Base-by-base conservation (phyloP, 108 stramenopile genomes). In the Cyclostephanos tholiformis region DNA sequence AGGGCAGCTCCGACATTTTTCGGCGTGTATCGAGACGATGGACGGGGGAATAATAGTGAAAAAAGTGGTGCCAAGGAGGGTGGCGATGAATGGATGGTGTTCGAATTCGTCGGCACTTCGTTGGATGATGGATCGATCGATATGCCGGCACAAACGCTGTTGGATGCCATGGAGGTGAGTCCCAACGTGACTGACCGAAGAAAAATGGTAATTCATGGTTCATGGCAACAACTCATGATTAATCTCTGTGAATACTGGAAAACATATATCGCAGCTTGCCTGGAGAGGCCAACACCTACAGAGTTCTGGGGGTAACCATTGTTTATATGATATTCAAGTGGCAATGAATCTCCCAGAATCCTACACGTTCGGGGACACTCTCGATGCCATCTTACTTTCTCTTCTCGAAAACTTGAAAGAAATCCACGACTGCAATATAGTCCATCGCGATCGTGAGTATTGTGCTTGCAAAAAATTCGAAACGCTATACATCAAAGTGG, bases 361-460 rank as follows among this genome's bases (percentile, higher is more conserved):
- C 0, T 48, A 55, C 23, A 70, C 64, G 52, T 80, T 91, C 67
- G 88, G 75, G 30, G 82, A 85, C 71, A 83, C 80, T 25, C 59
- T 89, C 8, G 88, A 89, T 71, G 66, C 50, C 29, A 67, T 82
- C 12, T 69, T 90, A 12, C 17, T 56, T 13, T 59, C 50, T 12
- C 58, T 94, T 8, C 77, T 94, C 57, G 65, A 82, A 29, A 81
- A 82, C 25, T 62, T 91, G 65, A 50, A 46, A 19, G 64, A 56
- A 32, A 74, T 90, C 22, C 90, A 94, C 69, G 53, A 58, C 14
- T 22, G 61, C 25, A 69, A 83, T 20, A 87, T 94, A 48, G 86
- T 89, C 16, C 93, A 94, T 77, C 85, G 93, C 11, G 93, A 94
- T 79, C 50, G 77, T 78, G 53, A 78, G 77, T 67, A 29, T 9